phyloP scores from a whole-genome alignment of 2,329 filamentous ascomycete species.

The Epichloe elymi region DNA sequence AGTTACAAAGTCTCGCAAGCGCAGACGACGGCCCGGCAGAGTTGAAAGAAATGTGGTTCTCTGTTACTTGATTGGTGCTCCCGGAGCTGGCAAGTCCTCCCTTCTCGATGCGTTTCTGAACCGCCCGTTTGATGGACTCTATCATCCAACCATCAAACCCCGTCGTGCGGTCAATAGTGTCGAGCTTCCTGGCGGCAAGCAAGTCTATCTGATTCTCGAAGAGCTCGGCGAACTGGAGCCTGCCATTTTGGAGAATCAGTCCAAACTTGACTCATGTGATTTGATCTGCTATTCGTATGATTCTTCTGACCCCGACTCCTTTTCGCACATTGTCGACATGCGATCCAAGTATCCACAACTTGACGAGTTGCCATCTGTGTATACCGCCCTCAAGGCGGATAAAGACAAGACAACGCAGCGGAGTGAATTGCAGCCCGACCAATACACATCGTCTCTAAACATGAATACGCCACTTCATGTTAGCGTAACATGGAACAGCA shows the following conservation, averaged over 20 bases:
- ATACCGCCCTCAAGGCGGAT: slow-evolving; percentile 88
- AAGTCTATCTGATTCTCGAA: slow-evolving; percentile 91
- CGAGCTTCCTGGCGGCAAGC: slow-evolving; percentile 87
- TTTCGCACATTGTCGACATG: slow-evolving; percentile 76
- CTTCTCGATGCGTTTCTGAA: slow-evolving; percentile 86
- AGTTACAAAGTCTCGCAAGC: slow-evolving; percentile 81
- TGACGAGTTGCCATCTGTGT: slow-evolving; percentile 81
- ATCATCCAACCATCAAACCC: slow-evolving; percentile 90
- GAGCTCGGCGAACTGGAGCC: slow-evolving; percentile 93
- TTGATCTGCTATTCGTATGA: slow-evolving; percentile 93
- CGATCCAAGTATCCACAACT: slow-evolving; percentile 69
- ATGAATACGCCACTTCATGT: slow-evolving; percentile 91
- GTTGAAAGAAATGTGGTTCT: slow-evolving; percentile 92
- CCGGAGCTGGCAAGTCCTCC: slow-evolving; percentile 80
- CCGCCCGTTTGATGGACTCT: slow-evolving; percentile 68
- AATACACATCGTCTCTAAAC: slow-evolving; percentile 71
- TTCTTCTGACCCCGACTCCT: slow-evolving; percentile 91
- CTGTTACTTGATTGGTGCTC: slow-evolving; percentile 80
- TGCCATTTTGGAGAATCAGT: slow-evolving; percentile 82
- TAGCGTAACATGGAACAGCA: slow-evolving; percentile 86
- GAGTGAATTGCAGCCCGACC: slow-evolving; percentile 79
- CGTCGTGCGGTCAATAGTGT: slow-evolving; percentile 91
- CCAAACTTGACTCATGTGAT: slow-evolving; percentile 85
- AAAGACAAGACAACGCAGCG: slow-evolving; percentile 94
- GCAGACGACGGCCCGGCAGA: slow-evolving; percentile 64